These are phyloP conservation scores for Umbelopsis ramanniana DNA, from an alignment of 192 early-diverging fungal genomes.

Conservation along the genomic window DNA sequence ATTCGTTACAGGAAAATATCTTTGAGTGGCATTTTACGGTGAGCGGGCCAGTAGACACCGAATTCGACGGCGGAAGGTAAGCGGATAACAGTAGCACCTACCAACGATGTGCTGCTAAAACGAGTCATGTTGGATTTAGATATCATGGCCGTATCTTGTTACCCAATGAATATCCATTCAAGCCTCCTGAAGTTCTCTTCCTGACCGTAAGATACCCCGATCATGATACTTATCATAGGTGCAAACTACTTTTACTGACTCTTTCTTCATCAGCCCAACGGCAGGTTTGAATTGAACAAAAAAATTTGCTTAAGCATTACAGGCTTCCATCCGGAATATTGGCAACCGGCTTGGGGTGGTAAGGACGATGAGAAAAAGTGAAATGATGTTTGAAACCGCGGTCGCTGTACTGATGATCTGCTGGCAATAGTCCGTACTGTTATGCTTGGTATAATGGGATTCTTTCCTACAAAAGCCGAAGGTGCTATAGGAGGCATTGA, in stretches of 20 bases:
- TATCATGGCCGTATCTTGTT: slow-evolving; percentile 94
- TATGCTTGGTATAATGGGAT: slow-evolving; percentile 84
- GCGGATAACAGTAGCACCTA: no score
- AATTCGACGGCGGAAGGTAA: slow-evolving; percentile 81
- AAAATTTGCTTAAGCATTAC: slow-evolving; percentile 96
- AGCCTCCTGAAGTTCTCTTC: slow-evolving; percentile 81
- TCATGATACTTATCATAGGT: no score
- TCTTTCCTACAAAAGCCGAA: slow-evolving; percentile 87
- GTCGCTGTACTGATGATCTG: not conserved
- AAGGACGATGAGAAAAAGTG: slow-evolving; percentile 33
- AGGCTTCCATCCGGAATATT: slow-evolving; percentile 92
- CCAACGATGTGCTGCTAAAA: no score
- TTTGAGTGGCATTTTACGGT: slow-evolving; percentile 99
- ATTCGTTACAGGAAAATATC: slow-evolving; percentile 73
- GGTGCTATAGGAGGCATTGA: slow-evolving; percentile 83
- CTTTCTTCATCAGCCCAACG: slow-evolving; percentile 56
- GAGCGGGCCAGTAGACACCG: slow-evolving; percentile 83
- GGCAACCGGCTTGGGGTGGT: slow-evolving; percentile 97
- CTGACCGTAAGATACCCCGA: slow-evolving; percentile 57
- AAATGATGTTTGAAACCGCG: not conserved
- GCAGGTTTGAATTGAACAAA: slow-evolving; percentile 90
- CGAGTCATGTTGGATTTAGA: slow-evolving; percentile 19
- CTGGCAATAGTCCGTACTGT: slow-evolving; percentile 82
- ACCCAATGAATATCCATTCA: slow-evolving; percentile 96
- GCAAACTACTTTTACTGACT: no score